Percentiles rank a stretch among this genome's conserved stretches.
Conservation (phyloP, 768 basidiomycete genomes). For the Mycena galericulata region DNA sequence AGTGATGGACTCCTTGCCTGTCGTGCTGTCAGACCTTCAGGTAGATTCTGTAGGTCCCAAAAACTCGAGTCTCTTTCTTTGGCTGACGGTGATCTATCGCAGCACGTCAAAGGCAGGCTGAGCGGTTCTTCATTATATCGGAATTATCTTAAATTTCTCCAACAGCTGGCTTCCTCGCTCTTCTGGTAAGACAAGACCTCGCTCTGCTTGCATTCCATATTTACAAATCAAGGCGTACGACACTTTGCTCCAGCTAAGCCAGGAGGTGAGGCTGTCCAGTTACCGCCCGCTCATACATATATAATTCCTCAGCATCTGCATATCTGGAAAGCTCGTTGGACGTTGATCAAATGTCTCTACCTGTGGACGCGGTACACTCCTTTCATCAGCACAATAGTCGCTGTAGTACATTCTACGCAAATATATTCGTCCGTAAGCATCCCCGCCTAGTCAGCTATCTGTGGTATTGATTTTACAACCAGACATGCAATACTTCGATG, state of each 20-base stretch:
- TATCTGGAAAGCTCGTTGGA: slow-evolving; percentile 27
- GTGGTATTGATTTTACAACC: not conserved
- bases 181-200: slow-evolving; percentile 2
- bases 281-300: no score
- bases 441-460: not conserved
- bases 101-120: slow-evolving; percentile 13
- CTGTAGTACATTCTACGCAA: not conserved
- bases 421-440: not conserved
- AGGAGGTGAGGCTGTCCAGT: slow-evolving; percentile 16
- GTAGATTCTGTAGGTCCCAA: slow-evolving; percentile 12
- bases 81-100: not conserved
- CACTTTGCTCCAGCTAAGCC: slow-evolving; percentile 20
- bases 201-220: not conserved
- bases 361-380: slow-evolving; percentile 28
- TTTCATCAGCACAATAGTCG: not conserved
- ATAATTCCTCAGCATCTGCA: slow-evolving; percentile 15
- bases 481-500: slow-evolving; percentile 11
- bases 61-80: not conserved
- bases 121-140: not conserved
- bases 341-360: slow-evolving; percentile 26
- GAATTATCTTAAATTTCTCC: not conserved
- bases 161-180: slow-evolving; percentile 2
- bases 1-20: slow-evolving; percentile 21
- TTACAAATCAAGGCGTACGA: slow-evolving; percentile 23
- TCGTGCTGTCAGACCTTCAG: slow-evolving; percentile 2